phyloP scores from a whole-genome alignment of 495 filamentous ascomycete species.

The Schizothecium vesticola region DNA sequence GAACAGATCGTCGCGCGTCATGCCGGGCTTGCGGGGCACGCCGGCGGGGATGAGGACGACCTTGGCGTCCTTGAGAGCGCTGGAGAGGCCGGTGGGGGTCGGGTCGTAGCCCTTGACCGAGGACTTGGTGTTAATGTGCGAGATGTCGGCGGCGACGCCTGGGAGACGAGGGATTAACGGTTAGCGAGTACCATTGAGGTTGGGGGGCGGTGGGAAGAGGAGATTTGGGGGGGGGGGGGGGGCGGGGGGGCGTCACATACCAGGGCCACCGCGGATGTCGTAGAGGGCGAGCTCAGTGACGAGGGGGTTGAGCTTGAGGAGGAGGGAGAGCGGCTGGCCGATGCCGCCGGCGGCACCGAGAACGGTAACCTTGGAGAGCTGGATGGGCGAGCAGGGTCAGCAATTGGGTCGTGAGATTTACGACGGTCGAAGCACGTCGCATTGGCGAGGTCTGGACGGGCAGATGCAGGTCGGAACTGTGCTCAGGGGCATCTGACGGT shows the following conservation, averaged over 20 bases:
- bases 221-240: background rate
- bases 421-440: background rate
- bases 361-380: conserved; percentile 96
- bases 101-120: conserved; percentile 83
- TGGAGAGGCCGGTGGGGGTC: conserved; percentile 65
- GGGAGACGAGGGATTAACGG: conserved; percentile 9
- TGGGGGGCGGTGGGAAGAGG: background rate
- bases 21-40: conserved; percentile 98
- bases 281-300: conserved; percentile 90
- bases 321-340: conserved; percentile 93
- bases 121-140: conserved; percentile 99
- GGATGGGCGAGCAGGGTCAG: conserved; percentile 14
- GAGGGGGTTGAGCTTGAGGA: conserved; percentile 95
- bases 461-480: background rate
- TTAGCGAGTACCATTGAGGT: conserved; percentile 10
- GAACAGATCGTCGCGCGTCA: conserved; percentile 99
- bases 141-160: conserved; percentile 97
- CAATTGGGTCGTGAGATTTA: conserved; percentile 24
- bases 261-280: conserved; percentile 91
- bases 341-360: conserved; percentile 96
- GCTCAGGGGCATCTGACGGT: conserved; percentile 7
- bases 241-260: conserved; percentile 47
- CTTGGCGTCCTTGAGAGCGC: conserved; percentile 76
- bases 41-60: conserved; percentile 97
- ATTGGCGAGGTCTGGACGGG: background rate